Conservation (phyloP, 2,329 filamentous ascomycete species). For the Basipetospora chlamydospora region DNA sequence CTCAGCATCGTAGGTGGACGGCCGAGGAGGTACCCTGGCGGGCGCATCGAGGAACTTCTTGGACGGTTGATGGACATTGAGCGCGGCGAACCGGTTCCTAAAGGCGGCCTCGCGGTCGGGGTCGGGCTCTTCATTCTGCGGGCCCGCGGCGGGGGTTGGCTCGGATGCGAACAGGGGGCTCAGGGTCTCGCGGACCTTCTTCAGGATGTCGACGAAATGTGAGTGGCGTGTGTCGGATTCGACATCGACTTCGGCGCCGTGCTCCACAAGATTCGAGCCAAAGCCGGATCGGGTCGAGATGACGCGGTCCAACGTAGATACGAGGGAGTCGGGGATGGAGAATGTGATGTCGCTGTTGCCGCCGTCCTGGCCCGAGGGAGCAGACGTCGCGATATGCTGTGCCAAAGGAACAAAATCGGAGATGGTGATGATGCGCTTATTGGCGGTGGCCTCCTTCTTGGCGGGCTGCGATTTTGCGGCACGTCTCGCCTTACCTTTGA, state of each 20-base stretch:
- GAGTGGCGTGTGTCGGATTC: constrained; percentile 15
- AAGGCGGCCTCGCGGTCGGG: not conserved
- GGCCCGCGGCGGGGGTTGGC: too few relatives aligned
- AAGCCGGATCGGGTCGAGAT: not conserved
- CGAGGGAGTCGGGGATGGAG: not conserved
- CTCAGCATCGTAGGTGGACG: not conserved
- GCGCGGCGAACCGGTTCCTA: not conserved
- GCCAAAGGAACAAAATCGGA: not conserved
- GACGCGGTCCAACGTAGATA: not conserved
- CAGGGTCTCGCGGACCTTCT: constrained; percentile 19
- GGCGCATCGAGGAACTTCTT: not conserved
- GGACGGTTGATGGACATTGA: not conserved
- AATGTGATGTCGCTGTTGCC: not conserved
- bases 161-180: constrained; percentile 9
- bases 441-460: not conserved
- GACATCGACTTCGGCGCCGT: not conserved
- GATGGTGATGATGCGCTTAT: not conserved
- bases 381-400: not conserved
- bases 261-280: not conserved
- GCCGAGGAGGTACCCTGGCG: not conserved
- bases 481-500: constrained; percentile 10
- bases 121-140: not conserved
- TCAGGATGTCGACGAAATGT: constrained; percentile 20
- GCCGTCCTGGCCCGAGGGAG: too few relatives aligned
- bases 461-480: constrained; percentile 6